Conservation (phyloP, 768 basidiomycete genomes). For the Auriscalpium microsporum region DNA sequence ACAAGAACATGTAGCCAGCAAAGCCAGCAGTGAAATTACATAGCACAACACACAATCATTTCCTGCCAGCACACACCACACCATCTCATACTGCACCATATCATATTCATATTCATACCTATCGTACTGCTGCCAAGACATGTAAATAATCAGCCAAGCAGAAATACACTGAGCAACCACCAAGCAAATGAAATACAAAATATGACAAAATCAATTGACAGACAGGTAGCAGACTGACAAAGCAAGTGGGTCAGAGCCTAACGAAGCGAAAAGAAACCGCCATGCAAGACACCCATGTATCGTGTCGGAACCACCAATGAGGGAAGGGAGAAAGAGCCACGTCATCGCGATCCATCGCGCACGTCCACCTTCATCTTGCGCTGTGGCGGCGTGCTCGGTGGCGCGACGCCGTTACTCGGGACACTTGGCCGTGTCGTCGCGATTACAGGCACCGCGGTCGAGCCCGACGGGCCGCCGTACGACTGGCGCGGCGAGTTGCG, state of each 20-base stretch:
- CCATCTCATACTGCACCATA: no score
- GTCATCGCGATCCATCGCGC: background rate
- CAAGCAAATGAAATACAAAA: no score
- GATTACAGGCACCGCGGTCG: background rate
- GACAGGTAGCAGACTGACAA: background rate
- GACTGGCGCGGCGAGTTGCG: conserved; percentile 18
- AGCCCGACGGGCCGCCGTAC: background rate
- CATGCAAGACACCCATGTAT: background rate
- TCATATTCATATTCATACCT: no score
- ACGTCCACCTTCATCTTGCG: conserved; percentile 12
- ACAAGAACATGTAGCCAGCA: no score
- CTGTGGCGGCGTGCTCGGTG: conserved; percentile 13
- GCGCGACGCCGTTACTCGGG: background rate
- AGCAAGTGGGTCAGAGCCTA: background rate
- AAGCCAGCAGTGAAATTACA: no score
- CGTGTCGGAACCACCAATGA: background rate
- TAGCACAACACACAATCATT: no score
- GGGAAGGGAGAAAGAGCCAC: background rate
- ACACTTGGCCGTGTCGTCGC: no score
- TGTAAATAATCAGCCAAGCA: background rate
- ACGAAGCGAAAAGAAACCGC: background rate
- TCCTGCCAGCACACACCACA: no score
- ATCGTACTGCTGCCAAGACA: no score
- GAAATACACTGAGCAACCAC: background rate
- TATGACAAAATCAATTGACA: no score